Conservation (phyloP, 345 rosid species). For the Xanthoceras sorbifolium region DNA sequence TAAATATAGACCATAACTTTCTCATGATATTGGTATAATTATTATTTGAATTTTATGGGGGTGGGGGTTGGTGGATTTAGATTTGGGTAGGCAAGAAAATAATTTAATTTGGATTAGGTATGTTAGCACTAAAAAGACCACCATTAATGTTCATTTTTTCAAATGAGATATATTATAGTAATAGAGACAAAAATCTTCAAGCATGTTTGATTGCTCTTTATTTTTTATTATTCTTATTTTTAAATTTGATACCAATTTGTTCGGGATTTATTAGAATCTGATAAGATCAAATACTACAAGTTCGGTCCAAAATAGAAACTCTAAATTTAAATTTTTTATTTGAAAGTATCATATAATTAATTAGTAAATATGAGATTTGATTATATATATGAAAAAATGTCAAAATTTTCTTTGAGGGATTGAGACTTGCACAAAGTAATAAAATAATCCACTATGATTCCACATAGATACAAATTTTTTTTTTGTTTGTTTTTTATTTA, state of each 20-base stretch:
- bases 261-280: too few species aligned
- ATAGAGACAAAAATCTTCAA: not conserved
- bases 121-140: not conserved
- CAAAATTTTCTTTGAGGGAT: slow-evolving; percentile 21
- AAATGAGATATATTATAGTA: not conserved
- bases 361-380: not conserved
- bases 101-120: not conserved
- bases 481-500: too few species aligned
- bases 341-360: slow-evolving; percentile 6
- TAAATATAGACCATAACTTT: not conserved
- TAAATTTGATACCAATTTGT: too few species aligned
- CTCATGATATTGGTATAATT: too few species aligned
- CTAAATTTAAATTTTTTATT: too few species aligned
- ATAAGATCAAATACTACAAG: too few species aligned
- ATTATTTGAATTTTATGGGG: not conserved
- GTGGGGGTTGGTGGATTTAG: not conserved
- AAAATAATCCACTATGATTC: slow-evolving; percentile 11
- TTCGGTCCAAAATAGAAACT: too few species aligned
- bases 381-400: not conserved
- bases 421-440: slow-evolving; percentile 24
- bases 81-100: slow-evolving; percentile 1
- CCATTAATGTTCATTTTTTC: not conserved
- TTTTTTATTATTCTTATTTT: too few species aligned
- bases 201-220: not conserved
- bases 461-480: not conserved